Conservation (phyloP, 192 early-diverging fungal genomes). For the Backusella macrospora region DNA sequence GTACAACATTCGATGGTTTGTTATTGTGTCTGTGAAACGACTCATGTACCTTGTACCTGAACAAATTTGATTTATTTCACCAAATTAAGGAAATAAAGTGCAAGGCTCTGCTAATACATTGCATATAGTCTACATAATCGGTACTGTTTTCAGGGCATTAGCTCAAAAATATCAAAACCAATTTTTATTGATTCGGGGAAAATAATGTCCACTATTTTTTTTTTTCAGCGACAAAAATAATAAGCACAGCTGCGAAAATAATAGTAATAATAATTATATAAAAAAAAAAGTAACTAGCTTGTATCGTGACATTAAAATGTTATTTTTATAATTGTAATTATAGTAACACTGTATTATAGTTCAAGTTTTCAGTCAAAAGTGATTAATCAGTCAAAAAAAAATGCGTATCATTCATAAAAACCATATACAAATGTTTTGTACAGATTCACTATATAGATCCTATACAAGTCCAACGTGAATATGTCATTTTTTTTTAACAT, state of each 20-base stretch:
- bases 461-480: too few relatives aligned
- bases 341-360: neutral
- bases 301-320: constrained; percentile 1
- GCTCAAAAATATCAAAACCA: neutral
- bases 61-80: neutral
- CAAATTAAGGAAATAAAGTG: constrained; percentile 12
- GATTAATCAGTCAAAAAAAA: constrained; percentile 3
- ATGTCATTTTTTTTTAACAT: too few relatives aligned
- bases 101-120: neutral
- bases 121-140: neutral
- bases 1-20: neutral
- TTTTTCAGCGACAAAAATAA: neutral
- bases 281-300: neutral
- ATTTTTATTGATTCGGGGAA: neutral
- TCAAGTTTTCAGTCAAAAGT: neutral
- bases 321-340: constrained; percentile 6
- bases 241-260: neutral
- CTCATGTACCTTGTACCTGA: neutral
- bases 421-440: neutral
- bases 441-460: too few relatives aligned
- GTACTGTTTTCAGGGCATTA: neutral
- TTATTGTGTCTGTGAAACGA: neutral
- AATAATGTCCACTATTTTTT: neutral
- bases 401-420: neutral
- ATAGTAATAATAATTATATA: neutral